Conservation (phyloP, 2,329 filamentous ascomycete species). For the Phoma herbarum region DNA sequence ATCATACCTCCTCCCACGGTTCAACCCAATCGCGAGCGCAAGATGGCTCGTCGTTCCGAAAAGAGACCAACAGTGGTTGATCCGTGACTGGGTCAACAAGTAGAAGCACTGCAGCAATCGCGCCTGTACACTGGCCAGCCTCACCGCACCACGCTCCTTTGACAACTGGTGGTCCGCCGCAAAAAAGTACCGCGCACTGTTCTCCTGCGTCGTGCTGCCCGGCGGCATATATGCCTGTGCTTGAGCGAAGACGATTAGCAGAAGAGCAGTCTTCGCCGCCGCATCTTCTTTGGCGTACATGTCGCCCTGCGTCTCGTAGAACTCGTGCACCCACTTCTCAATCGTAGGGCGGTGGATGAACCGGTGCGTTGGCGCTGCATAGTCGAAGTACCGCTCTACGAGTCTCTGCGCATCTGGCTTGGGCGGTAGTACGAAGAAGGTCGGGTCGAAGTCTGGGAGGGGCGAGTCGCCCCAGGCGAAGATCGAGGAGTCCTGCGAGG, state of each 20-base stretch:
- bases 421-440: constrained; percentile 55
- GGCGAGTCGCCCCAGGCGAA: constrained; percentile 62
- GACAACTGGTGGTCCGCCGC: constrained; percentile 56
- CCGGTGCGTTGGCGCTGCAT: constrained; percentile 67
- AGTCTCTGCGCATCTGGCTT: constrained; percentile 56
- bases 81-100: constrained; percentile 65
- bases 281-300: constrained; percentile 54
- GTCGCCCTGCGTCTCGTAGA: constrained; percentile 56
- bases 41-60: constrained; percentile 67
- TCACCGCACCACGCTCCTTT: constrained; percentile 62
- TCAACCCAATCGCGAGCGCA: constrained; percentile 57
- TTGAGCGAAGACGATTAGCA: constrained; percentile 65
- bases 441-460: constrained; percentile 56
- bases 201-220: constrained; percentile 35
- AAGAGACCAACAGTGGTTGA: constrained; percentile 69
- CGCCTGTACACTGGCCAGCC: constrained; percentile 66
- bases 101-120: constrained; percentile 67
- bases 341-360: constrained; percentile 65
- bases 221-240: constrained; percentile 55
- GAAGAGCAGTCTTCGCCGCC: constrained; percentile 55
- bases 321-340: constrained; percentile 55
- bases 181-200: constrained; percentile 55
- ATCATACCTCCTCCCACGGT: constrained; percentile 50
- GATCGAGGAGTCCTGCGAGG: constrained; percentile 54
- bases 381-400: constrained; percentile 66